A percentile compares a stretch with the other conserved stretches of the same genome.
phyloP scores from a whole-genome alignment of 192 early-diverging fungal genomes.

The Podila minutissima region DNA sequence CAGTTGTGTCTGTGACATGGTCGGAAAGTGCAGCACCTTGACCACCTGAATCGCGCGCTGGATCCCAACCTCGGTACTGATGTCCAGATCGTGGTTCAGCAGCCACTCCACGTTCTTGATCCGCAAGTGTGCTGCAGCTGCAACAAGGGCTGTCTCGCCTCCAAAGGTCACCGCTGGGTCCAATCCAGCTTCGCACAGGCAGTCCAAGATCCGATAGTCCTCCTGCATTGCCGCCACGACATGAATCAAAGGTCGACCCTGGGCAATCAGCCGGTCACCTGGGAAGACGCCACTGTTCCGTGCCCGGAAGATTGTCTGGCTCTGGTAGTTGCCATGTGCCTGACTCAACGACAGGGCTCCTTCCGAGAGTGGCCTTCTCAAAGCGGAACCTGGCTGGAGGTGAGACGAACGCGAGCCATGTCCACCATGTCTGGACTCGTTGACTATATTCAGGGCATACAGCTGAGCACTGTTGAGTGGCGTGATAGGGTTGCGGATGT shows the following conservation, averaged over 20 bases:
- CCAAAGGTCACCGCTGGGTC: conserved; percentile 40
- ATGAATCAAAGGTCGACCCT: conserved; percentile 46
- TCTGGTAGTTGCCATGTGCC: not conserved
- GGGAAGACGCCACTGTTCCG: conserved; percentile 11
- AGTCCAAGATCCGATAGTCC: conserved; percentile 39
- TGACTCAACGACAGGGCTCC: too few relatives aligned
- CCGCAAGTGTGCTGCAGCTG: conserved; percentile 47
- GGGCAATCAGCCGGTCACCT: conserved; percentile 20
- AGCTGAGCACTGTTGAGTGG: conserved; percentile 41
- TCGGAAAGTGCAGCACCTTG: conserved; percentile 26
- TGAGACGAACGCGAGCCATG: not conserved
- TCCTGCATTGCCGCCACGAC: conserved; percentile 50
- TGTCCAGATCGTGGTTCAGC: conserved; percentile 38
- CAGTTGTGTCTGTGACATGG: not conserved
- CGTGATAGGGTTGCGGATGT: conserved; percentile 44
- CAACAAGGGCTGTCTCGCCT: conserved; percentile 46
- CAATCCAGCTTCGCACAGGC: conserved; percentile 43
- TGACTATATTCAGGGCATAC: conserved; percentile 41
- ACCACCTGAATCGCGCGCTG: conserved; percentile 42
- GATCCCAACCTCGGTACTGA: conserved; percentile 33
- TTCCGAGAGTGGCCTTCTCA: too few relatives aligned
- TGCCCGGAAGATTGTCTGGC: conserved; percentile 25
- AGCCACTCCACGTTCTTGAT: conserved; percentile 50
- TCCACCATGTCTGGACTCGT: conserved; percentile 12
- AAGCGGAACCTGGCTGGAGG: too few relatives aligned